phyloP scores from a whole-genome alignment of 768 basidiomycete species.

The Brasilioporus rufonigricans region DNA sequence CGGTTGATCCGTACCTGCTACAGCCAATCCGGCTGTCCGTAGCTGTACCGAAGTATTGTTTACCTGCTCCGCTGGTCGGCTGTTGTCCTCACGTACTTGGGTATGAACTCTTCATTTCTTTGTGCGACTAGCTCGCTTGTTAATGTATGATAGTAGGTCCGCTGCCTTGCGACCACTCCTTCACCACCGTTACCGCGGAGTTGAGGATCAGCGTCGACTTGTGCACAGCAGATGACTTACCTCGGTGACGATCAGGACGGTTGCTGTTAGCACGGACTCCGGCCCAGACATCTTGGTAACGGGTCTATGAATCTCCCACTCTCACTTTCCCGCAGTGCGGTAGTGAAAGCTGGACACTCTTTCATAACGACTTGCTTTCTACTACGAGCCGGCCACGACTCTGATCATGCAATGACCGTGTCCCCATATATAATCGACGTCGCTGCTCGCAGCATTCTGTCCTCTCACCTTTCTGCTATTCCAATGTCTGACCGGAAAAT shows the following conservation, averaged over 20 bases:
- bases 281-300: conserved; percentile 26
- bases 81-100: conserved; percentile 13
- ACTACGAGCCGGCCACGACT: conserved; percentile 18
- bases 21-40: conserved; percentile 20
- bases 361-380: conserved; percentile 25
- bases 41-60: conserved; percentile 4
- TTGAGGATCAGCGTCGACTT: conserved; percentile 29
- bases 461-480: conserved; percentile 15
- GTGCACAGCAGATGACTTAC: conserved; percentile 30
- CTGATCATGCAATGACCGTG: conserved; percentile 23
- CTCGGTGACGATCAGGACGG: conserved; percentile 33
- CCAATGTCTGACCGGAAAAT: conserved; percentile 30
- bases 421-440: conserved; percentile 26
- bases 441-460: neutral
- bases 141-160: conserved; percentile 9
- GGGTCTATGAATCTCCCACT: conserved; percentile 22
- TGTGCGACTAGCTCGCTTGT: conserved; percentile 11
- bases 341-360: conserved; percentile 23
- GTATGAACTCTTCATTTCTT: conserved; percentile 23
- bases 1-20: conserved; percentile 31
- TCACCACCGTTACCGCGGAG: conserved; percentile 1
- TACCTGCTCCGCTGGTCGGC: conserved; percentile 10
- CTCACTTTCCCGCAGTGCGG: conserved; percentile 21
- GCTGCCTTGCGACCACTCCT: conserved; percentile 9
- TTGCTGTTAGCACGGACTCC: conserved; percentile 27